Evolutionary conservation across 805 yeast genomes (phyloP), one percentile per base, ranked within the genome.

Genomic region (Tetrapisispora arboricola): DNA sequence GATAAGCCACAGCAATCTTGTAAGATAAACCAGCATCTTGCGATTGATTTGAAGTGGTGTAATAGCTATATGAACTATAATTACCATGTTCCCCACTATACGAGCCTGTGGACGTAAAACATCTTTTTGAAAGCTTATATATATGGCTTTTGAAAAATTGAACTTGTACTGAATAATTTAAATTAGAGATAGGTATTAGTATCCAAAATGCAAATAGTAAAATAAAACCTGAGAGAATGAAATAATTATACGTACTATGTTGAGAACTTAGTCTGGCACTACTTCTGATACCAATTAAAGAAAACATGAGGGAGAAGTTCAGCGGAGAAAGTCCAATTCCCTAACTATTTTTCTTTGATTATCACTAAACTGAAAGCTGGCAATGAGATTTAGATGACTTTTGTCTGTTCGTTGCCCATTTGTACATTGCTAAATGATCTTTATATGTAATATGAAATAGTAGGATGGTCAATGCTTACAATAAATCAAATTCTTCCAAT

Each of bases 1-100:
- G 82, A 55, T 69, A 84, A 1, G 87, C 83, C 15, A 82, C 84
- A 0, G 85, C 75, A 12, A 78, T 65, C 26, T 74, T 66, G 55
- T 74, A 80, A 26, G 68, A 65, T 37, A 67, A 55, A 27, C 49
- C 47, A 41, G 46, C 50, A 38, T 39, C 31, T 27, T 32, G 34
- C 16, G 25, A 39, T 22, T 32, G 32, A 13, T 38, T 31, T 10
- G 40, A 20, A 13, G 36, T 36, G 7, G 31, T 28, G 7, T 32
- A 16, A 15, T 33, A 38, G 22, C 29, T 28, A 13, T 35, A 30
- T 5, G 29, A 30, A 32, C 32, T 29, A 17, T 21, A 17, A 26
- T 37, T 27, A 13, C 31, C 33, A 30, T 30, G 28, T 10, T 16
- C 22, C 18, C 34, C 31, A 17, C 21, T 28, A 25, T 24, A 34